Evolutionary conservation across 2,329 filamentous ascomycete genomes (phyloP), one percentile per base, ranked within the genome.

Genomic region (Cladophialophora yegresii): DNA sequence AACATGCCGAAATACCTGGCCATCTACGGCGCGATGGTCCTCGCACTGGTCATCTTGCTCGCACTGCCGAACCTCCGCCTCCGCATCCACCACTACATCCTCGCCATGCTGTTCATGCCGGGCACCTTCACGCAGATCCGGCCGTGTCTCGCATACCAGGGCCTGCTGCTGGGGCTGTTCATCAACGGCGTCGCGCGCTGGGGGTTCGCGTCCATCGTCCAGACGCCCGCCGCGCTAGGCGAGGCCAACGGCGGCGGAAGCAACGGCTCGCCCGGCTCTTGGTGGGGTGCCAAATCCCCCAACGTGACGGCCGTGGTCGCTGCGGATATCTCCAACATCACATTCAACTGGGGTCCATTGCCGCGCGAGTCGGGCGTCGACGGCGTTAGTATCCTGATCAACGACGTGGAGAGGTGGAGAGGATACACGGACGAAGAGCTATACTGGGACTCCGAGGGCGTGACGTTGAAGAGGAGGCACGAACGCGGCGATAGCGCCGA

Each of bases 51-150:
- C 32, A 78, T 92, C 56, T 84, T 90, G 36, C 81, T 96, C 12
- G 79, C 84, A 0, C 78, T 96, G 5, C 93, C 93, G 0, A 85
- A 87, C 7, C 85, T 96, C 58, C 89, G 87, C 67, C 83, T 99
- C 56, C 88, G 95, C 36, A 92, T 99, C 62, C 95, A 99, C 74
- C 95, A 99, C 76, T 99, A 98, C 75, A 91, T 98, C 69, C 82
- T 98, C 4, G 92, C 89, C 1, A 84, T 99, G 13, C 81, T 98
- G 0, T 84, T 99, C 0, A 84, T 98, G 4, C 92, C 93, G 0
- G 95, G 93, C 0, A 98, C 95, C 0, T 88, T 87, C 59, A 87
- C 98, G 76, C 93, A 96, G 70, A 98, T 91, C 5, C 86, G 95
- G 0, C 90, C 91, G 0, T 89, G 88, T 0, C 81, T 98, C 8